Base-by-base conservation (phyloP, 352 stramenopile genomes). In the Phytopythium kandeliae region DNA sequence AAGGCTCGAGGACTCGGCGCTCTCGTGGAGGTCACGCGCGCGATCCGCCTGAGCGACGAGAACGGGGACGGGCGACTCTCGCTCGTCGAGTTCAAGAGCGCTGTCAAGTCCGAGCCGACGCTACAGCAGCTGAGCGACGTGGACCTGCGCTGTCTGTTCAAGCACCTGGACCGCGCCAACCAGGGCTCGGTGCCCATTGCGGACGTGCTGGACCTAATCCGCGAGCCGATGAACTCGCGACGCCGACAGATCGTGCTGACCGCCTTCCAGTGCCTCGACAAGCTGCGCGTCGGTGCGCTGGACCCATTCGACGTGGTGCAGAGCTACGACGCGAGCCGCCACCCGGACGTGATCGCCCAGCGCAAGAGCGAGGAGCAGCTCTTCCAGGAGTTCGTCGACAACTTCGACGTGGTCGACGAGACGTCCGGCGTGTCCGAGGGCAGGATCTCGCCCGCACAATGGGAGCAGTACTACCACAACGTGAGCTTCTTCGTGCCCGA, bases 381-480 rank as follows among this genome's bases (percentile, higher is more conserved):
- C 19, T 86, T 91, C 54, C 65, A 79, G n/a, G 77, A 89, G 48
- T 89, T 92, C 48, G 61, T 92, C 21, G 69, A 86, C 51, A 85
- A 80, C 41, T 92, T 86, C 40, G 79, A 90, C 48, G 59, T 87
- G 36, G 71, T 76, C 4, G 68, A 75, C 34, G 55, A 33, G 13
- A 47, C 17, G 28, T 37, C 21, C 5, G 38, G 22, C 44, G 33
- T 43, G 5, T 26, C 24, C 0, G 41, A 64, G 28, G 65, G 60
- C 24, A 71, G 68, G 48, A 73, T 89, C 42, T 58, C 65, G 11
- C 66, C 60, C 16, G 30, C 51, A 15, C 74, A 89, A 44, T 89
- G 74, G 74, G 65, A 81, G 51, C 60, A 86, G 19, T 97, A 97
- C 62, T 97, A 97, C 71, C 69, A 89, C 41, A 95, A 95, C 53